phyloP scores from a whole-genome alignment of 140 eudicot genomes.

The Anethum foeniculum region DNA sequence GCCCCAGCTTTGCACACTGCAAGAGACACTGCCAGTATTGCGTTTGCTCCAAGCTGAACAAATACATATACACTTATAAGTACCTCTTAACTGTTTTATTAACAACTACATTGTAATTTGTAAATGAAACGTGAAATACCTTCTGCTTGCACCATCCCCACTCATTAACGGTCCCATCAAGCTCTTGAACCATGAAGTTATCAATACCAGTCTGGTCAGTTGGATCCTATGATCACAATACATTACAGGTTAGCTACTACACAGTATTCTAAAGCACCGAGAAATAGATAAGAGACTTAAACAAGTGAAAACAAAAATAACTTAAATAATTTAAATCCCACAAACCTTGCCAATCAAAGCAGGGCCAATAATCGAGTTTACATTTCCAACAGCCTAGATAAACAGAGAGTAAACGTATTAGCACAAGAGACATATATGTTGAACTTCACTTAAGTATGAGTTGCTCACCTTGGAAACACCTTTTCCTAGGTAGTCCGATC shows the following conservation, averaged over 20 bases:
- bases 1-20: conserved; percentile 98
- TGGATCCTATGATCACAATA: conserved; percentile 56
- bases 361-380: conserved; percentile 69
- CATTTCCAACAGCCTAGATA: conserved; percentile 71
- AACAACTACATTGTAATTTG: neutral
- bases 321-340: neutral
- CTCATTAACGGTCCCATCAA: conserved; percentile 92
- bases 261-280: neutral
- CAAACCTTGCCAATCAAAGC: conserved; percentile 92
- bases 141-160: conserved; percentile 99
- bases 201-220: conserved; percentile 83
- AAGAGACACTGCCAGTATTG: conserved; percentile 90
- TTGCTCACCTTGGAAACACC: conserved; percentile 77
- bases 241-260: neutral
- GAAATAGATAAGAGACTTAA: neutral
- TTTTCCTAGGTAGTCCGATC: conserved; percentile 83
- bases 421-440: neutral
- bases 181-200: conserved; percentile 93
- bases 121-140: conserved; percentile 30
- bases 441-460: neutral
- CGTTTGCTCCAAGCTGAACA: conserved; percentile 92
- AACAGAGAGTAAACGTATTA: conserved; percentile 13
- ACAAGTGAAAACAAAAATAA: neutral
- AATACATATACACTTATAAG: neutral
- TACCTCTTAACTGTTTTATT: neutral